Percentiles rank a stretch among this genome's conserved stretches.
Evolutionary conservation across 768 basidiomycete genomes (phyloP).

Genomic region (Fomitopsis pulvina): DNA sequence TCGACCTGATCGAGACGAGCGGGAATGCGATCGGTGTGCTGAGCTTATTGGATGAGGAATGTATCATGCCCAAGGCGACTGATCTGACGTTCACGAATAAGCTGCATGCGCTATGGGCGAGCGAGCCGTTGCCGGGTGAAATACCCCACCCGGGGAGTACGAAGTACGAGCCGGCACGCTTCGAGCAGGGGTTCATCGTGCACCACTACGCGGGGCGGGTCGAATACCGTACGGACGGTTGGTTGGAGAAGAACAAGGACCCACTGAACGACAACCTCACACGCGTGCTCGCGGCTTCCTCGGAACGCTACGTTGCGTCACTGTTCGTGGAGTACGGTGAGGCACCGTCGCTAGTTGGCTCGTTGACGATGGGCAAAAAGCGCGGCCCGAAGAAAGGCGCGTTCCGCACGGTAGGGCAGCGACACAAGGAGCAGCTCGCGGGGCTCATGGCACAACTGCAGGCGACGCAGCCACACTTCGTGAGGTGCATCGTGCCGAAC

Average conservation of each 20-base stretch:
- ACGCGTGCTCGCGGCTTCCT: constrained; percentile 76
- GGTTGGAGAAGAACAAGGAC: constrained; percentile 99
- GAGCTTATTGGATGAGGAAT: constrained; percentile 93
- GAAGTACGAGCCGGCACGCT: constrained; percentile 84
- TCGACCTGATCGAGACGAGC: constrained; percentile 89
- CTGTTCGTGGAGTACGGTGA: constrained; percentile 84
- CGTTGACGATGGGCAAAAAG: constrained; percentile 49
- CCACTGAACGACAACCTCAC: constrained; percentile 95
- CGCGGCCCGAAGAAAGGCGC: constrained; percentile 88
- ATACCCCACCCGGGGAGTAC: constrained; percentile 63
- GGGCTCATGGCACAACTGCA: constrained; percentile 88
- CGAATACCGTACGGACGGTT: constrained; percentile 92
- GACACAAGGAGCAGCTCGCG: constrained; percentile 92
- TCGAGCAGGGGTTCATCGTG: constrained; percentile 91
- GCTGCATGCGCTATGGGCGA: constrained; percentile 72
- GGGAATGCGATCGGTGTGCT: constrained; percentile 77
- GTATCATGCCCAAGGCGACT: constrained; percentile 99
- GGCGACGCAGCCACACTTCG: constrained; percentile 95
- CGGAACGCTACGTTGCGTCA: constrained; percentile 72
- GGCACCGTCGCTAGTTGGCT: constrained; percentile 25
- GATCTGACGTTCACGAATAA: constrained; percentile 95
- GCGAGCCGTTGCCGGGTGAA: constrained; percentile 36
- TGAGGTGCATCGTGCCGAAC: constrained; percentile 97
- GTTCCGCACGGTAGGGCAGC: constrained; percentile 91
- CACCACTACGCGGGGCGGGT: constrained; percentile 96